Evolutionary conservation across 2,329 filamentous ascomycete genomes (phyloP), one percentile per base, ranked within the genome.

Genomic region (Ceratocystis colombiana): DNA sequence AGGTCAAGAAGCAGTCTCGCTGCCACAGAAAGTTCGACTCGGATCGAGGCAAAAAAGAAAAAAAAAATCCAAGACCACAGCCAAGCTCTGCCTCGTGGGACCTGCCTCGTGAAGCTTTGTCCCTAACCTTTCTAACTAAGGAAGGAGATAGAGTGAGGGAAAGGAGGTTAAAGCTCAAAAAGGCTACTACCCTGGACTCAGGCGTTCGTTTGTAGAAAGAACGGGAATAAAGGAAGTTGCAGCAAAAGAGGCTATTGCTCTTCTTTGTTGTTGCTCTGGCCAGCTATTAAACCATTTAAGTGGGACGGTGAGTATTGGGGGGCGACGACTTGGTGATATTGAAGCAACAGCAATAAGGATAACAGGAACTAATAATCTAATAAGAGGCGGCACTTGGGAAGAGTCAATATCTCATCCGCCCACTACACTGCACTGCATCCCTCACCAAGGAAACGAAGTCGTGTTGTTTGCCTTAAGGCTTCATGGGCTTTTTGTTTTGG

Each of bases 41-140:
- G 48, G 10, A 15, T 6, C 6, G 48, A 53, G 20, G 22, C 10
- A 5, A 41, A 44, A 61, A 33, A 50, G 15, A 33, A 33, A 25
- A 20, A 53, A 64, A 46, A 63, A 17, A 37, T 53, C 1, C 2
- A 57, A 61, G 64, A 37, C 53, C 12, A 8, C 22, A 28, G 15
- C 1, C 37, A 15, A 53, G 48, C 48, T 30, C 28, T 45, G 46
- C 59, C 65, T 66, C 59, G 65, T 44, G 33, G 59, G 45, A 55
- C 59, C 45, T 66, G 46, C 30, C 59, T 33, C n/a, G n/a, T 55
- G 46, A 50, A 64, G 46, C 33, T 48, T 50, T 55, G 28, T 37
- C 48, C 8, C 10, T 45, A 37, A 8, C 28, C 48, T 6, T 64
- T 25, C 28, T 17, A 25, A n/a, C n/a, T 12, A 15, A 17, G 44